These are phyloP conservation scores for Colletotrichum gloeosporioides DNA, from an alignment of 2,329 filamentous ascomycete genomes.

Conservation along the genomic window DNA sequence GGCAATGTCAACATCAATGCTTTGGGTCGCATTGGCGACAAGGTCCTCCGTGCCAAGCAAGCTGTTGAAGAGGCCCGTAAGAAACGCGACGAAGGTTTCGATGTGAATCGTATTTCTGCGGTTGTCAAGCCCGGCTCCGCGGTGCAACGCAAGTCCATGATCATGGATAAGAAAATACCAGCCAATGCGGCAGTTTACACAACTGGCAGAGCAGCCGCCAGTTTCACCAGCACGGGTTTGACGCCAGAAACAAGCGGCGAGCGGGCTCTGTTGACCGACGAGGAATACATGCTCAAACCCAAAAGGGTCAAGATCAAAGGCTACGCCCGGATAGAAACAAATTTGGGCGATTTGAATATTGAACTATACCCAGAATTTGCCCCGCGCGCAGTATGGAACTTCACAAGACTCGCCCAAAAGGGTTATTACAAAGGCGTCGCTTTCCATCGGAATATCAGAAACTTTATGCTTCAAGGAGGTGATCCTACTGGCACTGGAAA, in stretches of 20 bases:
- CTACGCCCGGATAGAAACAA: conserved; percentile 89
- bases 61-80: conserved; percentile 89
- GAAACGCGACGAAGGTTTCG: conserved; percentile 67
- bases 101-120: conserved; percentile 59
- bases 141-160: conserved; percentile 45
- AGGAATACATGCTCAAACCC: conserved; percentile 96
- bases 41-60: conserved; percentile 89
- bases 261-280: conserved; percentile 84
- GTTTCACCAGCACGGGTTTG: conserved; percentile 92
- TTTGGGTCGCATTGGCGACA: conserved; percentile 77
- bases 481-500: conserved; percentile 92
- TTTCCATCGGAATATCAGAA: conserved; percentile 93
- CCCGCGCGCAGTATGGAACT: conserved; percentile 96
- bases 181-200: conserved; percentile 92
- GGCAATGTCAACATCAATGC: conserved; percentile 80
- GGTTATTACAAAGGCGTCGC: conserved; percentile 86
- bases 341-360: conserved; percentile 81
- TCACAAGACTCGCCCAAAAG: conserved; percentile 83
- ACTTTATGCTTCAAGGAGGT: conserved; percentile 98
- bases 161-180: conserved; percentile 65
- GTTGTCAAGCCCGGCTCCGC: conserved; percentile 39
- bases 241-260: conserved; percentile 91
- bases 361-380: conserved; percentile 92
- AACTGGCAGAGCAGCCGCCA: conserved; percentile 88
- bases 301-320: conserved; percentile 88